Evolutionary conservation across 2,329 filamentous ascomycete genomes (phyloP).

Genomic region (Aspergillus tamarii): DNA sequence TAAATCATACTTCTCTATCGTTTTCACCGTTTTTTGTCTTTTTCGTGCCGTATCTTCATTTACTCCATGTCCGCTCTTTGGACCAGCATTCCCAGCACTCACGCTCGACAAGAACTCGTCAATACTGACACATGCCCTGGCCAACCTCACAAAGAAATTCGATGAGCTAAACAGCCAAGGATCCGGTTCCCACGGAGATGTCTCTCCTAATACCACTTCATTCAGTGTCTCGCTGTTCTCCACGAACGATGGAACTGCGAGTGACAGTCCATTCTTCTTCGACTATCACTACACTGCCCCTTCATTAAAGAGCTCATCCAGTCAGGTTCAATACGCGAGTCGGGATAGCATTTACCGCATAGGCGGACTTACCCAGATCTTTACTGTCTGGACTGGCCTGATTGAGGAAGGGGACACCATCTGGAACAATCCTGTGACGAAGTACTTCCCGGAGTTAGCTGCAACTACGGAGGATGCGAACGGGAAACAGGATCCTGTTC

Average conservation of each 20-base stretch:
- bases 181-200: slow-evolving; percentile 18
- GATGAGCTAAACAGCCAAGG: not conserved
- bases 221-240: slow-evolving; percentile 30
- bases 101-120: slow-evolving; percentile 15
- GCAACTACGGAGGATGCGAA: not conserved
- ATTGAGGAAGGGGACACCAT: slow-evolving; percentile 37
- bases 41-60: slow-evolving; percentile 18
- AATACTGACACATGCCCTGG: slow-evolving; percentile 11
- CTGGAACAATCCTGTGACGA: slow-evolving; percentile 45
- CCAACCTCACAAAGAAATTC: not conserved
- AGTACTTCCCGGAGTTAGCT: slow-evolving; percentile 43
- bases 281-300: slow-evolving; percentile 28
- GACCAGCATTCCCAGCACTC: slow-evolving; percentile 23
- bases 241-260: slow-evolving; percentile 16
- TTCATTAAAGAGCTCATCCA: slow-evolving; percentile 6
- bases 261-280: slow-evolving; percentile 23
- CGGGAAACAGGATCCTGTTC: not conserved
- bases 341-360: slow-evolving; percentile 30
- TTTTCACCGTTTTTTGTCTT: not conserved
- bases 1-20: not conserved
- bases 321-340: slow-evolving; percentile 2
- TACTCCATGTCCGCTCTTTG: slow-evolving; percentile 27
- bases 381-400: slow-evolving; percentile 42
- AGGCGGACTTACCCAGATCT: slow-evolving; percentile 44
- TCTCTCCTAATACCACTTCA: slow-evolving; percentile 21